Evolutionary conservation across 768 basidiomycete genomes (phyloP), one percentile per base, ranked within the genome.

Genomic region (Candolleomyces eurysporus): DNA sequence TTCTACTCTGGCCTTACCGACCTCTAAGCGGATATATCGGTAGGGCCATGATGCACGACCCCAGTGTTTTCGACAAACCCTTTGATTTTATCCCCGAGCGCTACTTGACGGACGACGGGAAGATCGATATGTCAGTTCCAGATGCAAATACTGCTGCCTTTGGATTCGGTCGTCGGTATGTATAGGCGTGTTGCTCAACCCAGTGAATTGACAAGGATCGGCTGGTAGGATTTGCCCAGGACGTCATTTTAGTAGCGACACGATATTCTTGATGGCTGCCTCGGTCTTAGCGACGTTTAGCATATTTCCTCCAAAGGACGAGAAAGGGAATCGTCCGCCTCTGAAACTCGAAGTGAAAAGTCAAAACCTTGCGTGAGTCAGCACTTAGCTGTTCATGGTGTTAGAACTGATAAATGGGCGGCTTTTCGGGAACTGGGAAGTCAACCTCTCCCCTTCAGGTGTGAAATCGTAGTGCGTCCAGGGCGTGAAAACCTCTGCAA

Each of bases 31-130:
- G 5, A 40, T 21, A 16, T 16, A 50, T 39, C 43, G 4, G 36
- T 48, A 73, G 73, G 55, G 68, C 64, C 13, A 72, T 73, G 63
- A 58, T 64, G 31, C 65, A 63, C 11, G 63, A 74, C 45, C 66
- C 68, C 22, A 54, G 53, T 2, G 50, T 61, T 2, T 72, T 71
- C 48, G 48, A 63, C 13, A 57, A 70, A 21, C 71, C 73, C 22
- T 50, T 56, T n/a, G 13, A 31, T 11, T 74, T 74, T 59, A 59
- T 64, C 21, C 73, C 73, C 22, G 64, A 68, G n/a, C 67, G 73
- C 16, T 73, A 62, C 58, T 62, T 74, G 6, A 63, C 62, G 14
- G 45, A 62, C 19, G 46, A 43, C 19, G 62, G 62, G 13, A 39
- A 63, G 32, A 4, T 63, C 65, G 60, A 61, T 21, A 45, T 17